Conservation (phyloP, 2,329 filamentous ascomycete genomes). For the Fusarium sublunatum region DNA sequence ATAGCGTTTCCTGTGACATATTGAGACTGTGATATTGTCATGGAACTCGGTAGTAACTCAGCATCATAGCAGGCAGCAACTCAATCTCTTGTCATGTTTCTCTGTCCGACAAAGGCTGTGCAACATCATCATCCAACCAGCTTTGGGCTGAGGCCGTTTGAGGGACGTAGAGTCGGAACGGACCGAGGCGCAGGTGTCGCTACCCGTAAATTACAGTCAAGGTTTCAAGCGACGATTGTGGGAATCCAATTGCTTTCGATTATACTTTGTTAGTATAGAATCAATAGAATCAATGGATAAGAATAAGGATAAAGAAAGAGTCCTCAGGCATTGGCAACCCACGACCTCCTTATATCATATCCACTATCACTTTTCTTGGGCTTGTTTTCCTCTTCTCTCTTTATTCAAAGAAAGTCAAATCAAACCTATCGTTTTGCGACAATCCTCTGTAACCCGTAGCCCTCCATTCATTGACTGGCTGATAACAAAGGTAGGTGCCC, state of each 20-base stretch:
- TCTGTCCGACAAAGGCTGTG: constrained; percentile 27
- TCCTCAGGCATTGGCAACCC: constrained; percentile 38
- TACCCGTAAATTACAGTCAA: constrained; percentile 12
- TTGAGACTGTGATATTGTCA: constrained; percentile 1
- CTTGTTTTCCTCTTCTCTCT: constrained; percentile 23
- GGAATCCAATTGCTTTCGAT: too few species aligned
- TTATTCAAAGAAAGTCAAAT: constrained; percentile 25
- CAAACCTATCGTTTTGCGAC: constrained; percentile 33
- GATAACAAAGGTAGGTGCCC: constrained; percentile 27
- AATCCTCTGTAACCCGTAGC: constrained; percentile 32
- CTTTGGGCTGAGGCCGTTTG: constrained; percentile 17
- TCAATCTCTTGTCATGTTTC: constrained; percentile 1
- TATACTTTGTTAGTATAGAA: too few species aligned
- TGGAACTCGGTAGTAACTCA: constrained; percentile 12
- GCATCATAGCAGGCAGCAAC: not conserved
- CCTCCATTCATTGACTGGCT: constrained; percentile 38
- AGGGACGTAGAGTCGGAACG: constrained; percentile 37
- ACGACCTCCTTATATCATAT: constrained; percentile 33
- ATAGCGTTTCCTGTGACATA: constrained; percentile 3
- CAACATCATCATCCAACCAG: constrained; percentile 28
- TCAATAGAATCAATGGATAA: constrained; percentile 7
- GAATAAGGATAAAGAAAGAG: not conserved
- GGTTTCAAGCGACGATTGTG: not conserved
- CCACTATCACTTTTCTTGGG: constrained; percentile 28
- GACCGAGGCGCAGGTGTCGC: constrained; percentile 37